Evolutionary conservation across 148 eudicot species (phyloP).

Genomic region (Silene uniflora): DNA sequence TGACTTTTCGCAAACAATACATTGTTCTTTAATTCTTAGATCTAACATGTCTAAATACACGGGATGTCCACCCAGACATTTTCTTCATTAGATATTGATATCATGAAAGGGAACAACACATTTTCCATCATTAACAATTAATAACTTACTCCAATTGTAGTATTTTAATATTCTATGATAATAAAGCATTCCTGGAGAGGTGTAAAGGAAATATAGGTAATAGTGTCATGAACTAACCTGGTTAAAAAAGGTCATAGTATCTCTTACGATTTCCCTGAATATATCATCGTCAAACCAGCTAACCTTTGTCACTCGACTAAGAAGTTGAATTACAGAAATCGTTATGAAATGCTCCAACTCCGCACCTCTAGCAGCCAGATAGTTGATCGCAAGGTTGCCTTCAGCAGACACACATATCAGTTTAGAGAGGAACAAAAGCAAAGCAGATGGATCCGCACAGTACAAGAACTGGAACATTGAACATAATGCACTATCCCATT

Average conservation of each 20-base stretch:
- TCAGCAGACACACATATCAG: slow-evolving; percentile 36
- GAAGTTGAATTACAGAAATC: slow-evolving; percentile 74
- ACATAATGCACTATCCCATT: background rate
- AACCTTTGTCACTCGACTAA: slow-evolving; percentile 79
- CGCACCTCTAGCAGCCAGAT: slow-evolving; percentile 86
- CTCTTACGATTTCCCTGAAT: slow-evolving; percentile 74
- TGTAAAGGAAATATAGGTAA: background rate
- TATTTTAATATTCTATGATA: background rate
- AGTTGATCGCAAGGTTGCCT: slow-evolving; percentile 78
- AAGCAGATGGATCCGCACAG: slow-evolving; percentile 11
- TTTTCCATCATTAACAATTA: background rate
- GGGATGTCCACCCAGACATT: background rate
- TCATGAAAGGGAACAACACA: too few relatives aligned
- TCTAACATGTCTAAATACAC: background rate
- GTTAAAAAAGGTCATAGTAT: slow-evolving; percentile 60
- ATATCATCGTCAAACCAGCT: slow-evolving; percentile 89
- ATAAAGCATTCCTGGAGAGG: background rate
- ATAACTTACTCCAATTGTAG: background rate
- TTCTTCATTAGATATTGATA: background rate
- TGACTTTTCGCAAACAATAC: background rate
- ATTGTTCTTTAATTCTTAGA: background rate
- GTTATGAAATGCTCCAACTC: slow-evolving; percentile 74
- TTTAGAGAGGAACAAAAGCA: slow-evolving; percentile 16
- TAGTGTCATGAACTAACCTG: slow-evolving; percentile 46
- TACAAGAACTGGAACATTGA: background rate